Conservation (phyloP, 176 grass and related monocot genomes). For the Calamus simplicifolius region DNA sequence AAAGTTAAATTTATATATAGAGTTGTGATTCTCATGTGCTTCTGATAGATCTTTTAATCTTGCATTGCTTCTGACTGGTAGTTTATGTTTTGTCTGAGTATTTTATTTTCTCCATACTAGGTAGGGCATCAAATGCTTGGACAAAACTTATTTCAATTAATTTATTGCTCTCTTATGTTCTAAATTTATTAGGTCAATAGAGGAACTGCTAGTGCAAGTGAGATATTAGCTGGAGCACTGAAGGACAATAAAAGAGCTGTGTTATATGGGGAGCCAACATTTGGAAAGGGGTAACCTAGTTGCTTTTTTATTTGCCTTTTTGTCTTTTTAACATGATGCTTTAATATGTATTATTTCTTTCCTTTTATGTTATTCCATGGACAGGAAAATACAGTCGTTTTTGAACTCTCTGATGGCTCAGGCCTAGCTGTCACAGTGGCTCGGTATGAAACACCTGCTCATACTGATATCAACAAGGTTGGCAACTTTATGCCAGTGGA, state of each 20-base stretch:
- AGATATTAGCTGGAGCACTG: constrained; percentile 89
- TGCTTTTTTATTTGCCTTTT: background rate
- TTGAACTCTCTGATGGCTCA: constrained; percentile 85
- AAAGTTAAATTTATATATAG: too few species aligned
- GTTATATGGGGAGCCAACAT: constrained; percentile 85
- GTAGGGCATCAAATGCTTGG: too few species aligned
- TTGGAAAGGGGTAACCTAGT: constrained; percentile 68
- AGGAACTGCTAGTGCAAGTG: constrained; percentile 94
- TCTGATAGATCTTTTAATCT: too few species aligned
- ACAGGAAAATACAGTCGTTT: constrained; percentile 95
- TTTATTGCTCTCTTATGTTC: background rate
- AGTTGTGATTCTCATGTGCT: too few species aligned
- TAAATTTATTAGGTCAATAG: constrained; percentile 70
- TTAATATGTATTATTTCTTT: background rate
- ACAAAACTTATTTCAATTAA: background rate
- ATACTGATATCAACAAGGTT: constrained; percentile 86
- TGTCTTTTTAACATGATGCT: background rate
- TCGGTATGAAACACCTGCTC: constrained; percentile 80
- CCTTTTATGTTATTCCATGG: background rate
- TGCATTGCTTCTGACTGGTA: too few species aligned
- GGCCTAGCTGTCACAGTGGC: constrained; percentile 77
- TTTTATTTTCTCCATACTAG: too few species aligned
- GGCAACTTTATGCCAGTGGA: background rate
- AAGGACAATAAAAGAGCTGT: constrained; percentile 95
- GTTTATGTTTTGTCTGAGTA: too few species aligned